Evolutionary conservation across 2,329 filamentous ascomycete genomes (phyloP).

Genomic region (Apiospora saccharicola): DNA sequence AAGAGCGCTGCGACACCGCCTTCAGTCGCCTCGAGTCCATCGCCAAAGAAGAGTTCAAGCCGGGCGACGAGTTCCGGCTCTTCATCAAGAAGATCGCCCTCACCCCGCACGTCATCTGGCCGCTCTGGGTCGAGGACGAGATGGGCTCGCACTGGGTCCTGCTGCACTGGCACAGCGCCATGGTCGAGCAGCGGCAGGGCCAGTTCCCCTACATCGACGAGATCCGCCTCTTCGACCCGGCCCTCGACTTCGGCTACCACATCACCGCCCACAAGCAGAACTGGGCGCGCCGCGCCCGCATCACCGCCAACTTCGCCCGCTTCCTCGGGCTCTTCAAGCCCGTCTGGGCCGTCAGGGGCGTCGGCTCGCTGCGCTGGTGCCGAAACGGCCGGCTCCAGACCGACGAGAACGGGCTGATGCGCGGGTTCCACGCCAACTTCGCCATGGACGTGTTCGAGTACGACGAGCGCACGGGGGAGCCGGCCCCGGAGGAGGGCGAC

Average conservation of each 20-base stretch:
- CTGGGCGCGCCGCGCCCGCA: background rate
- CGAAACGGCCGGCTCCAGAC: too few relatives aligned
- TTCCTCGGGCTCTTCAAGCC: background rate
- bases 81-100: background rate
- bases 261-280: background rate
- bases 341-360: background rate
- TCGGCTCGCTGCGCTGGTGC: background rate
- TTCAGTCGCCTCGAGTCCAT: background rate
- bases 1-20: background rate
- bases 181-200: too few relatives aligned
- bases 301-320: background rate
- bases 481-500: background rate
- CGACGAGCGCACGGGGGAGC: slow-evolving; percentile 4
- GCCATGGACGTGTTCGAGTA: background rate
- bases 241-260: background rate
- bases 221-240: slow-evolving; percentile 10
- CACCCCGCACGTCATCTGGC: slow-evolving; percentile 1
- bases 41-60: background rate
- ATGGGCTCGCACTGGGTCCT: slow-evolving; percentile 23
- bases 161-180: slow-evolving; percentile 4
- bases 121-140: slow-evolving; percentile 17
- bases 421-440: background rate
- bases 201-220: background rate
- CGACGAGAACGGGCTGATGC: background rate
- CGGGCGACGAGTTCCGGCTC: background rate